Conservation (phyloP, 768 basidiomycete species). For the Auricularia auricula-judae region DNA sequence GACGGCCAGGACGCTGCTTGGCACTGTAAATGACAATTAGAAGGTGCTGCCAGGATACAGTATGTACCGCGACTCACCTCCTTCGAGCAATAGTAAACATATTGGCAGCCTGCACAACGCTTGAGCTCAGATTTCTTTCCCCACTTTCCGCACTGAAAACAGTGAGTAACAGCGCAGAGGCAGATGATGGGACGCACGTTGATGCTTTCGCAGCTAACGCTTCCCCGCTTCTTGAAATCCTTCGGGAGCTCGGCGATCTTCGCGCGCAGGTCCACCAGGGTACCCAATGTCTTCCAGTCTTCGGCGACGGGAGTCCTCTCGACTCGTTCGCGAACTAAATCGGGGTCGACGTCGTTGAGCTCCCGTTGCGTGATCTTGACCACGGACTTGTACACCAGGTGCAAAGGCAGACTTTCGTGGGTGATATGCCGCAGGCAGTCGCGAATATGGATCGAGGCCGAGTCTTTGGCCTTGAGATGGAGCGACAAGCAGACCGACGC, state of each 20-base stretch:
- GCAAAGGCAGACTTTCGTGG: not conserved
- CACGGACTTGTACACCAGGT: not conserved
- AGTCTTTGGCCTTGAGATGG: not conserved
- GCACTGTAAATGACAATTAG: not conserved
- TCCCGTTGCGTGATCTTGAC: not conserved
- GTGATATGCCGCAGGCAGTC: not conserved
- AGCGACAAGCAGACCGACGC: not conserved
- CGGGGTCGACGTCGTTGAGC: not conserved
- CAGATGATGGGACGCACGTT: not conserved
- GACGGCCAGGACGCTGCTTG: not conserved
- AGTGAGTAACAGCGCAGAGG: not conserved
- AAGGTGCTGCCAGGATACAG: not conserved
- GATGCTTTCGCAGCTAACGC: not conserved
- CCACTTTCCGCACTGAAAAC: not conserved
- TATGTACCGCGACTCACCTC: not conserved
- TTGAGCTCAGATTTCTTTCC: not conserved
- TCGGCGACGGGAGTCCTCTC: not conserved
- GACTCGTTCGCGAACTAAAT: not conserved
- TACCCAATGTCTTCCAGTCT: not conserved
- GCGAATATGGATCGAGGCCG: not conserved
- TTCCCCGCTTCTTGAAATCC: not conserved
- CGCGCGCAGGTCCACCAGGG: not conserved
- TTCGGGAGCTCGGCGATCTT: not conserved
- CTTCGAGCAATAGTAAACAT: not conserved
- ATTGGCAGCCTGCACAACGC: not conserved